Conservation (phyloP, 257 asterid genomes). For the Petrea volubilis region DNA sequence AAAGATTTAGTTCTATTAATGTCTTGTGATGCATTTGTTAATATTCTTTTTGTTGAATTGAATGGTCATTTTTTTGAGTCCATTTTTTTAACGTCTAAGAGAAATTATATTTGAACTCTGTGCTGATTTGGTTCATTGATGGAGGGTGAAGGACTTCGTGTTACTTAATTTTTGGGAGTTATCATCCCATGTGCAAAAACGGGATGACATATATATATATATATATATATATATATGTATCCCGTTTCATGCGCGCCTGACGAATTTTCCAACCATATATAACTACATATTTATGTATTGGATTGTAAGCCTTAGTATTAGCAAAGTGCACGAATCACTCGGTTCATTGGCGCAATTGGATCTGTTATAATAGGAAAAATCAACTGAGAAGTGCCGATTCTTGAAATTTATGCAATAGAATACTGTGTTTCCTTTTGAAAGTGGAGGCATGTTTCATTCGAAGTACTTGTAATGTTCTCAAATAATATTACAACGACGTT, state of each 20-base stretch:
- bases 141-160: neutral
- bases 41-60: slow-evolving; percentile 19
- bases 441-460: neutral
- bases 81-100: neutral
- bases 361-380: neutral
- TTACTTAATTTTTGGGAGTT: neutral
- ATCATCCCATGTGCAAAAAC: neutral
- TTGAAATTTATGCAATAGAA: neutral
- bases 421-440: neutral
- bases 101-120: neutral
- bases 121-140: neutral
- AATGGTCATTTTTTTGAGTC: neutral
- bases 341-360: neutral
- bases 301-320: neutral
- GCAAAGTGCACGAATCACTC: neutral
- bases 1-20: neutral
- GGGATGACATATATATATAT: no score
- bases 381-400: neutral
- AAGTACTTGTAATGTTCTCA: neutral
- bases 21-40: slow-evolving; percentile 1
- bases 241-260: no score
- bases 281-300: neutral
- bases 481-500: neutral
- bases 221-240: no score
- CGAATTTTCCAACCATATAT: neutral